Conservation (phyloP, 768 basidiomycete genomes). For the Russula brevipes region DNA sequence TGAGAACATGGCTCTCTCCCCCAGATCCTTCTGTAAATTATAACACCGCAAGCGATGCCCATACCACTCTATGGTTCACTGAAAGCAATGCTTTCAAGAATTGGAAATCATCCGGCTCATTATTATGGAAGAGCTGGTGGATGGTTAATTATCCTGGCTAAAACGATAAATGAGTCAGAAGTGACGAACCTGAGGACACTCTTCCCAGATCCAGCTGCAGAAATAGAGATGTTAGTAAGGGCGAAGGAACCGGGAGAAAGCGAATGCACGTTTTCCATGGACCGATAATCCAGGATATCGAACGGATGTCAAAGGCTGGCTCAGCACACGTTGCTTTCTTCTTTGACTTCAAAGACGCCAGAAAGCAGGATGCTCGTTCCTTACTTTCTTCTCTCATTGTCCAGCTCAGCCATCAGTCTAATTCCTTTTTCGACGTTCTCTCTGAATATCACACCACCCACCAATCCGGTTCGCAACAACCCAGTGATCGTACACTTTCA, state of each 20-base stretch:
- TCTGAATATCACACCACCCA: not conserved
- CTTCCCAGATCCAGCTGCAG: not conserved
- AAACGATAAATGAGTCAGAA: not conserved
- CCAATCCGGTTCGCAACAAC: too few relatives aligned
- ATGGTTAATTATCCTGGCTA: not conserved
- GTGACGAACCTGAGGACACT: not conserved
- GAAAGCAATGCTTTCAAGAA: too few relatives aligned
- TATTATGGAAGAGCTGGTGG: not conserved
- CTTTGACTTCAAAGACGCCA: not conserved
- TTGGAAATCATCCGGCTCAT: too few relatives aligned
- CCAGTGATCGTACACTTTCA: too few relatives aligned
- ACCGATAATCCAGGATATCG: not conserved
- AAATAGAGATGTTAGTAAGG: not conserved
- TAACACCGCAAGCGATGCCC: too few relatives aligned
- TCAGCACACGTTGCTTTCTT: not conserved
- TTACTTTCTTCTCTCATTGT: too few relatives aligned
- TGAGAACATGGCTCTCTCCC: too few relatives aligned
- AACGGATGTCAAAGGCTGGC: not conserved
- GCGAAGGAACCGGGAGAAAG: too few relatives aligned
- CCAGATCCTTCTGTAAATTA: too few relatives aligned
- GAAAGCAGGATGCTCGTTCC: not conserved
- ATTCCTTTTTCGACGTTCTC: not conserved
- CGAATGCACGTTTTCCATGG: too few relatives aligned
- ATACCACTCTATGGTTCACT: too few relatives aligned
- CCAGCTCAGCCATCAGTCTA: not conserved